phyloP scores from a whole-genome alignment of 148 eudicot genomes.

The Persicaria tinctoria region DNA sequence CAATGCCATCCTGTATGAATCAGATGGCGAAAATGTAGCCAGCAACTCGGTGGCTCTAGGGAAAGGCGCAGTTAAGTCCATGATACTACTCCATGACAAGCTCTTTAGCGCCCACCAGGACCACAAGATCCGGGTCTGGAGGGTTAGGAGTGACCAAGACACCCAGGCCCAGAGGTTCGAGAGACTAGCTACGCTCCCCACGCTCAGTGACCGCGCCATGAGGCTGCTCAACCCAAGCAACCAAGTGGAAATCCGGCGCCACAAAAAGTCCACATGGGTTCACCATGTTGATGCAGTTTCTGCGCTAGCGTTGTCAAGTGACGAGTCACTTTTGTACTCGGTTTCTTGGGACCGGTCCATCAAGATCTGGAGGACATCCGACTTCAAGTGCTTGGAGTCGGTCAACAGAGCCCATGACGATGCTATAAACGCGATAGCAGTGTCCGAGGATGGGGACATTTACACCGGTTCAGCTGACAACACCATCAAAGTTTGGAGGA shows the following conservation, averaged over 20 bases:
- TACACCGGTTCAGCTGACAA: slow-evolving; percentile 89
- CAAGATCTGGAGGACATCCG: slow-evolving; percentile 58
- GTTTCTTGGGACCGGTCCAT: slow-evolving; percentile 87
- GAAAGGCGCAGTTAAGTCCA: slow-evolving; percentile 73
- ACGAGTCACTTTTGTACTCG: slow-evolving; percentile 62
- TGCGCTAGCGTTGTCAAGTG: slow-evolving; percentile 49
- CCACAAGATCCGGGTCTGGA: slow-evolving; percentile 90
- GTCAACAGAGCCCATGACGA: slow-evolving; percentile 72
- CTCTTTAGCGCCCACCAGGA: slow-evolving; percentile 92
- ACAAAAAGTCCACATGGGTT: slow-evolving; percentile 76
- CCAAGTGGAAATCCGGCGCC: slow-evolving; percentile 52
- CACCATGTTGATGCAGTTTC: slow-evolving; percentile 82
- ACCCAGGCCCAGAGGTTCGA: slow-evolving; percentile 24
- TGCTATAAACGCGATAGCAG: slow-evolving; percentile 66
- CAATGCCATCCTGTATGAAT: slow-evolving; percentile 25
- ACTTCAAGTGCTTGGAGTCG: slow-evolving; percentile 80
- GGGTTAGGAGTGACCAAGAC: slow-evolving; percentile 31
- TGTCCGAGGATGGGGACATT: slow-evolving; percentile 42
- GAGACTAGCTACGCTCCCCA: slow-evolving; percentile 71
- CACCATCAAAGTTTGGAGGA: slow-evolving; percentile 68
- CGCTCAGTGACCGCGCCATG: slow-evolving; percentile 61
- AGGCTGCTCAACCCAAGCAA: slow-evolving; percentile 55
- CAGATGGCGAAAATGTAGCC: slow-evolving; percentile 18
- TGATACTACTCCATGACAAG: slow-evolving; percentile 47
- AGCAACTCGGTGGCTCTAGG: slow-evolving; percentile 38